Base-by-base conservation (phyloP, 495 filamentous ascomycete genomes). In the Lasiosphaeriaceae sp. region DNA sequence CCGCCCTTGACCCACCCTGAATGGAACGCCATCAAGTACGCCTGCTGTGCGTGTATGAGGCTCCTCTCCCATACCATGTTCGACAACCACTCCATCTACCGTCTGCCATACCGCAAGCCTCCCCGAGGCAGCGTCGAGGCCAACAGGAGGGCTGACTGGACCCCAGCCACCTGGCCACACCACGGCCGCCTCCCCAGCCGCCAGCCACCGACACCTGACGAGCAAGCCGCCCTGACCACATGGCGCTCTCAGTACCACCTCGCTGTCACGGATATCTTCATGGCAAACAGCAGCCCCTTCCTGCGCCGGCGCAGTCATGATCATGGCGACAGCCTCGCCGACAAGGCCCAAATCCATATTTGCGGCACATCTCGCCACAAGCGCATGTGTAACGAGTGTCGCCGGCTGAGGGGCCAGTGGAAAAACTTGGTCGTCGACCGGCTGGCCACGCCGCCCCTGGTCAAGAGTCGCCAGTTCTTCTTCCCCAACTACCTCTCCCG, bases 31-130 rank as follows among this genome's bases (percentile, higher is more conserved):
- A 60, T 46, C 52, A 63, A 56, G 37, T 68, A 68, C 29, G 66
- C 66, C 34, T 68, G 66, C 56, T 54, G 51, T 12, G 60, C 57
- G 11, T 68, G 66, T 55, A 51, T 66, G 50, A 59, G 60, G 43
- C 60, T 68, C 11, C 66, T 50, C 8, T 8, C 62, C 21, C 66
- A 68, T 23, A 57, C 52, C 26, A 58, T 50, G 57, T 68, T 68
- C 35, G 53, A 57, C 51, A 63, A 66, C 58, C 57, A 55, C 50
- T 53, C 55, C 16, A 57, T 68, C 50, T 44, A 63, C 22, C 34
- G 56, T 8, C 58, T 56, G 2, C 41, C 29, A 14, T 47, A 50
- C 29, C 52, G 63, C 20, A 68, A 68, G 26, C 66, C 66, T 1
- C 60, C 58, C 6, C 63, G 55, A 0, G 55, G 59, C 11, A 66